Evolutionary conservation across 2,329 filamentous ascomycete genomes (phyloP).

Genomic region (Chrysoporthe deuterocubensis): DNA sequence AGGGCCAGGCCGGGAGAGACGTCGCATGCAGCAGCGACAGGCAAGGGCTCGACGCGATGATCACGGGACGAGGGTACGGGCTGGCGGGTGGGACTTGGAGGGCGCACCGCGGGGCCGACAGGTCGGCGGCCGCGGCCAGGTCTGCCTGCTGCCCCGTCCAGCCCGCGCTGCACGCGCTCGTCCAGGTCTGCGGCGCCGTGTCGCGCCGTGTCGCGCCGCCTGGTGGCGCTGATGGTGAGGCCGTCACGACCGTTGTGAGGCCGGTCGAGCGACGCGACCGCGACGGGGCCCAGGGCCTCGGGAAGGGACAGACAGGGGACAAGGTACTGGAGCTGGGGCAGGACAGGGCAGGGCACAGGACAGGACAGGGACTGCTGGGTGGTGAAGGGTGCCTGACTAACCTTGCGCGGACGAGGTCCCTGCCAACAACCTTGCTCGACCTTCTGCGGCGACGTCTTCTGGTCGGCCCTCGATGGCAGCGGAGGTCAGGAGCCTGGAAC

Average conservation of each 20-base stretch:
- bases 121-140: neutral
- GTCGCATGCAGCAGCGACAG: neutral
- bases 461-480: neutral
- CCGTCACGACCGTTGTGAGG: neutral
- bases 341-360: conserved; percentile 14
- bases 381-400: conserved; percentile 5
- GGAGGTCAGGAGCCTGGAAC: neutral
- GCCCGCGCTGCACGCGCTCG: neutral
- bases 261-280: conserved; percentile 4
- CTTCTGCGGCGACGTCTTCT: neutral
- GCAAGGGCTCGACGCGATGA: neutral
- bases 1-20: neutral
- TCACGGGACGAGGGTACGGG: neutral
- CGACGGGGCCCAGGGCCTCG: conserved; percentile 16
- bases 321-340: conserved; percentile 9
- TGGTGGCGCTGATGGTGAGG: neutral
- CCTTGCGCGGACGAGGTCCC: neutral
- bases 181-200: neutral
- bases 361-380: conserved; percentile 7
- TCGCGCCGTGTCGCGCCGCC: neutral
- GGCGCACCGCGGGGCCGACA: neutral
- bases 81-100: neutral
- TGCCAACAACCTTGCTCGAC: neutral
- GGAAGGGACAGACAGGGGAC: conserved; percentile 13
- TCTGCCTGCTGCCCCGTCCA: neutral